Percentiles rank a stretch among this genome's conserved stretches.
phyloP scores from a whole-genome alignment of 164 flowering plant genomes.

The Paratinospora sagittata region DNA sequence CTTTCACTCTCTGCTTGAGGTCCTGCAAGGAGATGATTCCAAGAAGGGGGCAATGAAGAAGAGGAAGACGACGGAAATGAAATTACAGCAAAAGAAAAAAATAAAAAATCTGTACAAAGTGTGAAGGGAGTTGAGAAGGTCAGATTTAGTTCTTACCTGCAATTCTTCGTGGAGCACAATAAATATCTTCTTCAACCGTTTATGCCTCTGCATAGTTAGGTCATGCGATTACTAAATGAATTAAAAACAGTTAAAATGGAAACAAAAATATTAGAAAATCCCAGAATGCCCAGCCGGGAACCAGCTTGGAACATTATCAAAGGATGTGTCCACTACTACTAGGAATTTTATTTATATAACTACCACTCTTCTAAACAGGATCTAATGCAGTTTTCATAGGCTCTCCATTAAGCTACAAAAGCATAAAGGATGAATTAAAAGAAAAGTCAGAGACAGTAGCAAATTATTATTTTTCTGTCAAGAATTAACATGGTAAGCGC shows the following conservation, averaged over 20 bases:
- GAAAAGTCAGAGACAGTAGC: background rate
- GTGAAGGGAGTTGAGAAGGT: background rate
- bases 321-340: background rate
- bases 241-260: background rate
- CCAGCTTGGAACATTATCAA: background rate
- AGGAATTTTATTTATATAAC: too few species aligned
- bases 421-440: background rate
- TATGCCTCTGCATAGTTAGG: slow-evolving; percentile 60
- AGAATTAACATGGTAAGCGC: too few species aligned
- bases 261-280: background rate
- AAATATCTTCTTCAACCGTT: slow-evolving; percentile 67
- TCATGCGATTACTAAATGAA: background rate
- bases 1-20: slow-evolving; percentile 18
- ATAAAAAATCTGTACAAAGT: too few species aligned
- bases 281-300: background rate
- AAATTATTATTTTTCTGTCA: background rate
- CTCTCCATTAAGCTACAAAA: background rate
- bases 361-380: background rate
- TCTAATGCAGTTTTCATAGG: background rate
- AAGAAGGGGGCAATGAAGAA: background rate
- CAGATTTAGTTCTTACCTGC: slow-evolving; percentile 33
- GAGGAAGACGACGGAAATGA: background rate
- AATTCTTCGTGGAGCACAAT: slow-evolving; percentile 80
- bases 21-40: slow-evolving; percentile 8
- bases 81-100: background rate